Conservation (phyloP, 2,329 filamentous ascomycete species). For the Fusarium tricinctum region DNA sequence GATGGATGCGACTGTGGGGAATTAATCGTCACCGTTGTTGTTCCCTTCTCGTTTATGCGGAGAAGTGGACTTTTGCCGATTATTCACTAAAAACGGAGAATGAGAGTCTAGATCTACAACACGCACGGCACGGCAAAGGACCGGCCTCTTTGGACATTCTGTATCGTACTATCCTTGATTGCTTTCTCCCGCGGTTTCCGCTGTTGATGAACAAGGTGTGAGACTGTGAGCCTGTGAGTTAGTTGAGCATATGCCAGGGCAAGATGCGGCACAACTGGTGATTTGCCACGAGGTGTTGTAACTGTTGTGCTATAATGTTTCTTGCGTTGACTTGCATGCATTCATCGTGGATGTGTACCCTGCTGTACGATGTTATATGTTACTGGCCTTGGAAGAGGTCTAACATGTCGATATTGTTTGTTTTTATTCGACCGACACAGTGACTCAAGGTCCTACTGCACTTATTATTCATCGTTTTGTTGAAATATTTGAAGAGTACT, state of each 20-base stretch:
- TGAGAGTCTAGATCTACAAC: no score
- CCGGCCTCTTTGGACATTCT: conserved; percentile 8
- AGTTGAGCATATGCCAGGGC: conserved; percentile 32
- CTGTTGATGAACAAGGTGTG: not conserved
- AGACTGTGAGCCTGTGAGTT: not conserved
- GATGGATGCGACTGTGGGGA: not conserved
- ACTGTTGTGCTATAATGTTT: conserved; percentile 14
- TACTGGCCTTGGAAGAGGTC: not conserved
- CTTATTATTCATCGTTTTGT: not conserved
- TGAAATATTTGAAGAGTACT: not conserved
- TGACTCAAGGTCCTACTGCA: conserved; percentile 2
- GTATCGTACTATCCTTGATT: conserved; percentile 3
- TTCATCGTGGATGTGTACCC: conserved; percentile 10
- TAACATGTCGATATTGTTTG: conserved; percentile 8
- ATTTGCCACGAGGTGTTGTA: conserved; percentile 33
- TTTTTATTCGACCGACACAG: conserved; percentile 17
- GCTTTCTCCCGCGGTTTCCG: conserved; percentile 19
- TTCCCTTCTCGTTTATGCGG: conserved; percentile 42
- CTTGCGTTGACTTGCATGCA: conserved; percentile 34
- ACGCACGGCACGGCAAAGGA: no score
- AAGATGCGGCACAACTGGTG: conserved; percentile 17
- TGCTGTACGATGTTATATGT: conserved; percentile 17
- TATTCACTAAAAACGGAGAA: no score
- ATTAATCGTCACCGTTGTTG: conserved; percentile 21
- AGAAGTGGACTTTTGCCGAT: conserved; percentile 25